Evolutionary conservation across 1,284 basidiomycete species (phyloP).

Genomic region (Trametes versicolor): DNA sequence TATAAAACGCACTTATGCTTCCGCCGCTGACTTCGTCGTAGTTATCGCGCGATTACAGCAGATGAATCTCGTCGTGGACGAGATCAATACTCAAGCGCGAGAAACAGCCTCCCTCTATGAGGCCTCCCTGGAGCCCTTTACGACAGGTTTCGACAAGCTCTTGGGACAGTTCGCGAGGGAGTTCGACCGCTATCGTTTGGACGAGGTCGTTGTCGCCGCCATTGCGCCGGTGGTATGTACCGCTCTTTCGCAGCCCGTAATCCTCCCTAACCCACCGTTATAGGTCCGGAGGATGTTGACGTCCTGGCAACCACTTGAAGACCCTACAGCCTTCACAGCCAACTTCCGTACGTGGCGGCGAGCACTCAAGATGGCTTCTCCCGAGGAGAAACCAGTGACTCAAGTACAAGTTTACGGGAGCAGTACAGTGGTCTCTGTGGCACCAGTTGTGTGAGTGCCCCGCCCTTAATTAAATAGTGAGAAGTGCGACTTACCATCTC

Average conservation of each 20-base stretch:
- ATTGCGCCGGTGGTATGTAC: constrained; percentile 78
- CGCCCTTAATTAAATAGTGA: neutral
- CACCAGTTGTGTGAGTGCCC: constrained; percentile 50
- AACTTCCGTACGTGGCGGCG: constrained; percentile 77
- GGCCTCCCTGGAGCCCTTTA: constrained; percentile 76
- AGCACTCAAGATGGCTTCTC: constrained; percentile 66
- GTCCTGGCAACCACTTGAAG: constrained; percentile 78
- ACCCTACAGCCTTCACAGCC: constrained; percentile 69
- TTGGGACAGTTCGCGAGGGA: constrained; percentile 79
- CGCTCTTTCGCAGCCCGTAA: neutral
- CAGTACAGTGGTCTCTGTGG: constrained; percentile 44
- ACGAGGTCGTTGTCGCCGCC: constrained; percentile 93
- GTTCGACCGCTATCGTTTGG: constrained; percentile 82
- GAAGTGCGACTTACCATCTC: neutral
- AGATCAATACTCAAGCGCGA: constrained; percentile 72
- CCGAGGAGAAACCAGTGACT: constrained; percentile 52
- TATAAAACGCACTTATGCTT: constrained; percentile 27
- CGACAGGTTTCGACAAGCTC: constrained; percentile 75
- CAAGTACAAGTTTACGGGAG: constrained; percentile 69
- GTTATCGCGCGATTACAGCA: constrained; percentile 82
- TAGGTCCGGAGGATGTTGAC: constrained; percentile 71
- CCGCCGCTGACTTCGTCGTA: constrained; percentile 42
- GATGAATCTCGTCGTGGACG: constrained; percentile 77
- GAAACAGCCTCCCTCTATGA: constrained; percentile 71
- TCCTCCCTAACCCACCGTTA: constrained; percentile 24